Evolutionary conservation across 1,284 basidiomycete genomes (phyloP).

Genomic region (Sporisorium iseilematis-ciliati): DNA sequence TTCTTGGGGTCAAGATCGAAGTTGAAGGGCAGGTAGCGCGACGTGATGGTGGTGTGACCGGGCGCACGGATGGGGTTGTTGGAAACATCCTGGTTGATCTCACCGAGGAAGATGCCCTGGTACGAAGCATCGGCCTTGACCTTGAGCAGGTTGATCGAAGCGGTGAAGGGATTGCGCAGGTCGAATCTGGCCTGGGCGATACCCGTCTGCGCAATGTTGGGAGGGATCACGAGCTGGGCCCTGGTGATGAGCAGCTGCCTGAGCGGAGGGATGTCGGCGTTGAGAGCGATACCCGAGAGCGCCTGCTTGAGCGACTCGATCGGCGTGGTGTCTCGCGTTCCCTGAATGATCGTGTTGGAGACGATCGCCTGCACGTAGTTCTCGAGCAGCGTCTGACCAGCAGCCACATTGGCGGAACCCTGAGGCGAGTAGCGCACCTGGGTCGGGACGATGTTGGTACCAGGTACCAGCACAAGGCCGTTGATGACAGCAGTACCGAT

Average conservation of each 20-base stretch:
- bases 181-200: conserved; percentile 62
- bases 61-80: conserved; percentile 76
- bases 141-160: conserved; percentile 77
- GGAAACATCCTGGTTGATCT: conserved; percentile 73
- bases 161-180: conserved; percentile 81
- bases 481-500: conserved; percentile 77
- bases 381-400: conserved; percentile 77
- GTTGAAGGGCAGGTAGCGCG: conserved; percentile 75
- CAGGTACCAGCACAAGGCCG: conserved; percentile 63
- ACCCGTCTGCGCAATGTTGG: conserved; percentile 65
- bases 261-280: conserved; percentile 78
- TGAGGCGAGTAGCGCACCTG: conserved; percentile 78
- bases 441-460: conserved; percentile 61
- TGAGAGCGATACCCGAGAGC: conserved; percentile 76
- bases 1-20: conserved; percentile 78
- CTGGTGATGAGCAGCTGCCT: conserved; percentile 76
- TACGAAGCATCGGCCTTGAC: conserved; percentile 75
- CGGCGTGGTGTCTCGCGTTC: conserved; percentile 75
- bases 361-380: conserved; percentile 79
- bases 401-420: conserved; percentile 73
- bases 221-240: conserved; percentile 66
- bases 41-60: conserved; percentile 77
- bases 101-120: conserved; percentile 70
- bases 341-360: conserved; percentile 76
- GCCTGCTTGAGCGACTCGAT: conserved; percentile 78